Evolutionary conservation across 1,284 basidiomycete genomes (phyloP).

Genomic region (Pterulicium gracile): DNA sequence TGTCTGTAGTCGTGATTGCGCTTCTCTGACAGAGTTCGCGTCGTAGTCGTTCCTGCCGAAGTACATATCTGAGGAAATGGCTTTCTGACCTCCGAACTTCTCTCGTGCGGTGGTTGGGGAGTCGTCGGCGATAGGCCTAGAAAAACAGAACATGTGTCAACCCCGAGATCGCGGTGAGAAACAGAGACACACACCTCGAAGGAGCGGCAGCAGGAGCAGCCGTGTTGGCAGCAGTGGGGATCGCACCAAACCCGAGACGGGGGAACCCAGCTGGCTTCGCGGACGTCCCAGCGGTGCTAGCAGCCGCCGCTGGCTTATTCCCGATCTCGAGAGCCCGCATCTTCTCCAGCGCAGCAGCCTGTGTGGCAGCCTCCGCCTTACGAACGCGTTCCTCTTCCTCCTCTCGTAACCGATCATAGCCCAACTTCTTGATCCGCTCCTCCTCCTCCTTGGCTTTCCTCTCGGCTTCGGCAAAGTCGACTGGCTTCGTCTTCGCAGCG

Average conservation of each 20-base stretch:
- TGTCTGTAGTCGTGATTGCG: slow-evolving; percentile 69
- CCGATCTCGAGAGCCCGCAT: slow-evolving; percentile 29
- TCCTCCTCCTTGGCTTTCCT: slow-evolving; percentile 81
- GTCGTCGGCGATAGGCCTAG: slow-evolving; percentile 35
- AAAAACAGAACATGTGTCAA: slow-evolving; percentile 3
- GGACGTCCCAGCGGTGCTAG: slow-evolving; percentile 16
- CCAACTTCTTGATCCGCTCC: slow-evolving; percentile 79
- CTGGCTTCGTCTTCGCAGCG: slow-evolving; percentile 72
- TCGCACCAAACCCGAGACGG: slow-evolving; percentile 79
- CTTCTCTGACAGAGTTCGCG: slow-evolving; percentile 60
- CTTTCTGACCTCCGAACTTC: slow-evolving; percentile 89
- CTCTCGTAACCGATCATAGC: slow-evolving; percentile 78
- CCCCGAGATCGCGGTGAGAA: slow-evolving; percentile 4
- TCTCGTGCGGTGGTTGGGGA: slow-evolving; percentile 77
- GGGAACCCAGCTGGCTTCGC: slow-evolving; percentile 50
- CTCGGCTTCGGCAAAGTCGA: slow-evolving; percentile 91
- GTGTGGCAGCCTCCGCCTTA: slow-evolving; percentile 39
- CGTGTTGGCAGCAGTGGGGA: slow-evolving; percentile 48
- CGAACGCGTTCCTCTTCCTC: slow-evolving; percentile 56
- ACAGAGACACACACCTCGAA: slow-evolving; percentile 38
- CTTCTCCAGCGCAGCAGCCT: slow-evolving; percentile 17
- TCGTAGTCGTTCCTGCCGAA: slow-evolving; percentile 90
- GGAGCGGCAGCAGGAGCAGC: slow-evolving; percentile 32
- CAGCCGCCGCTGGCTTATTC: slow-evolving; percentile 22
- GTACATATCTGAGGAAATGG: slow-evolving; percentile 96